Evolutionary conservation across 768 basidiomycete genomes (phyloP).

Genomic region (Lentinula boryana): DNA sequence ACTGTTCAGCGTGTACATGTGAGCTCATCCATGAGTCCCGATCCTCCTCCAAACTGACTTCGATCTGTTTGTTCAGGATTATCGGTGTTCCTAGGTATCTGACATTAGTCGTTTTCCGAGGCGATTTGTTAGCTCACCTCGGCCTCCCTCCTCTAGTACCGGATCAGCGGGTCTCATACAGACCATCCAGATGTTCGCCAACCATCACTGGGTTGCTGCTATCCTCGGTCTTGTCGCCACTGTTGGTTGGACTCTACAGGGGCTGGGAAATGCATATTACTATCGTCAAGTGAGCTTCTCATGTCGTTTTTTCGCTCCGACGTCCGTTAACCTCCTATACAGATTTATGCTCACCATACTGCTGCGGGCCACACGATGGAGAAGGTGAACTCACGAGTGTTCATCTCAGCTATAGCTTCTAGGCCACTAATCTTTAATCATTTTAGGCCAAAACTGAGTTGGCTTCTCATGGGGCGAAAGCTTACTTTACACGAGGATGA

Average conservation of each 20-base stretch:
- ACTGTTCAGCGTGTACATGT: conserved; percentile 90
- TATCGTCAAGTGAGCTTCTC: conserved; percentile 59
- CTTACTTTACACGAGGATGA: conserved; percentile 76
- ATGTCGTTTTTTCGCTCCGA: conserved; percentile 8
- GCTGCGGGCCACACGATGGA: conserved; percentile 85
- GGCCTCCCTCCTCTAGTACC: conserved; percentile 44
- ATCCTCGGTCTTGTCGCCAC: conserved; percentile 78
- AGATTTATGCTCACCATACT: conserved; percentile 77
- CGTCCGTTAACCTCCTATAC: conserved; percentile 10
- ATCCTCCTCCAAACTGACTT: conserved; percentile 12
- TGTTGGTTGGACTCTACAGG: conserved; percentile 84
- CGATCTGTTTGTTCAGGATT: conserved; percentile 50
- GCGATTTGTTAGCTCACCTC: conserved; percentile 12
- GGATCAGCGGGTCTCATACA: conserved; percentile 95
- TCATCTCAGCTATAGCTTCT: conserved; percentile 14
- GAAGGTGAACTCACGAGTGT: conserved; percentile 43
- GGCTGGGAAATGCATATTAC: conserved; percentile 73
- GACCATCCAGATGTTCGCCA: conserved; percentile 75
- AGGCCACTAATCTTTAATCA: conserved; percentile 5
- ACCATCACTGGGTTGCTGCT: conserved; percentile 70
- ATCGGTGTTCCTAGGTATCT: conserved; percentile 83
- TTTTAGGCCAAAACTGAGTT: conserved; percentile 78
- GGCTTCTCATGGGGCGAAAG: conserved; percentile 77
- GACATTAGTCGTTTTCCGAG: conserved; percentile 20
- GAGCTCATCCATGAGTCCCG: conserved; percentile 22